A percentile compares a stretch with the other conserved stretches of the same genome.
Conservation (phyloP, 2,329 filamentous ascomycete genomes). For the Lasiodiplodia citricola region DNA sequence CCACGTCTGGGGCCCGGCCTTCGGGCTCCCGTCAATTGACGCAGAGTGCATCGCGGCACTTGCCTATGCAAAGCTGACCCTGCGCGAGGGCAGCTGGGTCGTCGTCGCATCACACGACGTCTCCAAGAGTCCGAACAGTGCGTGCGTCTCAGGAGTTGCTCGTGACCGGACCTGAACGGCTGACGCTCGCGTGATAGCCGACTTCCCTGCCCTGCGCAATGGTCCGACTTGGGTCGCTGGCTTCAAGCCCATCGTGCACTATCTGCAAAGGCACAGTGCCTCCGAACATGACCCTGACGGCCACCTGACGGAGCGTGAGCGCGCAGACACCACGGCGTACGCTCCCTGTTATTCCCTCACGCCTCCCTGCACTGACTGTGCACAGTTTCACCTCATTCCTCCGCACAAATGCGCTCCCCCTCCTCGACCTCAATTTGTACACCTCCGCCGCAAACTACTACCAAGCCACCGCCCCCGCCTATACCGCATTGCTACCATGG, state of each 20-base stretch:
- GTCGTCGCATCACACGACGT: conserved; percentile 61
- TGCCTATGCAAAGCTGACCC: conserved; percentile 71
- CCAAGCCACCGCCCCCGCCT: conserved; percentile 76
- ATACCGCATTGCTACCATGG: conserved; percentile 79
- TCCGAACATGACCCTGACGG: conserved; percentile 38
- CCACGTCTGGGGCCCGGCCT: conserved; percentile 89
- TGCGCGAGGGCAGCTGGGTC: conserved; percentile 57
- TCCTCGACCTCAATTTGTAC: conserved; percentile 87
- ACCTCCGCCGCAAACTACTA: conserved; percentile 89
- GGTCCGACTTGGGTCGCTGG: conserved; percentile 63
- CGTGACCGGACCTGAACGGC: neutral
- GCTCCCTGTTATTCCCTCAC: conserved; percentile 25
- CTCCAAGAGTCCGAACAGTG: conserved; percentile 68
- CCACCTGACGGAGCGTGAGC: conserved; percentile 38
- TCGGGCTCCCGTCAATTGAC: conserved; percentile 87
- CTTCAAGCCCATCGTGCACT: conserved; percentile 65
- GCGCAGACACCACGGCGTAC: conserved; percentile 50
- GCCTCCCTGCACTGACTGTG: conserved; percentile 25
- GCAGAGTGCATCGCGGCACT: conserved; percentile 86
- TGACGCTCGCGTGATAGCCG: conserved; percentile 46
- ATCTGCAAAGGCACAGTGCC: conserved; percentile 51
- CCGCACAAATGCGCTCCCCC: conserved; percentile 72
- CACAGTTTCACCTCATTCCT: conserved; percentile 67
- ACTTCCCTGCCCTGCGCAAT: conserved; percentile 63
- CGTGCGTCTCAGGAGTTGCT: conserved; percentile 26